A percentile compares a stretch with the other conserved stretches of the same genome.
phyloP scores from a whole-genome alignment of 192 early-diverging fungal species.

The Bifiguratus adelaidae region DNA sequence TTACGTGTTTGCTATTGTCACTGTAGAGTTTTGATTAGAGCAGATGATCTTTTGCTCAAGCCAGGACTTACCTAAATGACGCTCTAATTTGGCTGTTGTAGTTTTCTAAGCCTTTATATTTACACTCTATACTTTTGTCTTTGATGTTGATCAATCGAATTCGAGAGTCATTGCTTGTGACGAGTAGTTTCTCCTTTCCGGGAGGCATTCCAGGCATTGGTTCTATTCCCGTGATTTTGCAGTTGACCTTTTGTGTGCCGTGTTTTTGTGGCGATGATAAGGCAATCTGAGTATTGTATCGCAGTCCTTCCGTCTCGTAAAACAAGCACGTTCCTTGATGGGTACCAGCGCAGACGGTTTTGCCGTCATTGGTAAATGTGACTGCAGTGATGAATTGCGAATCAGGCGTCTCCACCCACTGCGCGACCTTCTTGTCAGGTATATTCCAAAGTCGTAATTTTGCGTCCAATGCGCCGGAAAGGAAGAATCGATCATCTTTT shows the following conservation, averaged over 20 bases:
- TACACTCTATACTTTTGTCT: conserved; percentile 63
- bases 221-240: conserved; percentile 80
- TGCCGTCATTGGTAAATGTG: conserved; percentile 64
- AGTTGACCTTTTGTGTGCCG: conserved; percentile 60
- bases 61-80: conserved; percentile 42
- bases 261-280: conserved; percentile 22
- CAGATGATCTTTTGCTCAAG: too few relatives aligned
- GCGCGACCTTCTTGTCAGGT: conserved; percentile 57
- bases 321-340: conserved; percentile 71
- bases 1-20: conserved; percentile 65
- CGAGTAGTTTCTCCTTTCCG: conserved; percentile 57
- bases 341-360: conserved; percentile 64
- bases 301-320: conserved; percentile 68
- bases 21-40: too few relatives aligned
- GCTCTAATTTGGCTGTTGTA: conserved; percentile 62
- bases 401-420: conserved; percentile 65
- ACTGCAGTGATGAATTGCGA: conserved; percentile 70
- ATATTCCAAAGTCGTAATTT: conserved; percentile 79
- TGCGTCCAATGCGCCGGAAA: conserved; percentile 72
- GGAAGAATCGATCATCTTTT: conserved; percentile 68
- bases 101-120: conserved; percentile 76
- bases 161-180: conserved; percentile 76
- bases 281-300: conserved; percentile 78
- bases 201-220: conserved; percentile 38
- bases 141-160: conserved; percentile 70